Evolutionary conservation across 2,329 filamentous ascomycete species (phyloP), one percentile per base, ranked within the genome.

Genomic region (Kalaharituber pfeilii): DNA sequence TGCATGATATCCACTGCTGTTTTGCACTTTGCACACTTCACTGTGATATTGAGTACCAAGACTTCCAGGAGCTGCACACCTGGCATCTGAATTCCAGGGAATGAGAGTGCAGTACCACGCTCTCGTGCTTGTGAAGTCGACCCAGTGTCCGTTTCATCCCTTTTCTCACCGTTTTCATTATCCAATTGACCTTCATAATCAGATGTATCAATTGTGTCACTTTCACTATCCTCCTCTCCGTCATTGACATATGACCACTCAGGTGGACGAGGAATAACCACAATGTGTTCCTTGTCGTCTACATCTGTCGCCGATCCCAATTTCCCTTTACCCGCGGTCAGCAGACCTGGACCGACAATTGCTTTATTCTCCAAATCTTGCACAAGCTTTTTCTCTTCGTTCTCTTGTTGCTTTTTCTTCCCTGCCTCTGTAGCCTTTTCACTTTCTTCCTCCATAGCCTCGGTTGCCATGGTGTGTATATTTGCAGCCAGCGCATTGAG

Each of bases 21-120:
- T 66, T 82, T 87, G 72, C 86, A 93, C 33, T 86, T 77, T 52
- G 81, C 78, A 66, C 86, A 93, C 66, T 87, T 88, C 58, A 86
- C 72, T 2, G 76, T 82, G 58, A 91, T 71, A 55, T 77, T 80
- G 28, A 91, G 70, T 24, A 76, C 72, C 0, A 75, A 71, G 1
- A 89, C 68, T 61, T 88, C 79, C 7, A 93, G 72, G 1, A 91
- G 69, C 64, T 91, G 85, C 57, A 91, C 81, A 33, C 81, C 78
- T 64, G 86, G 76, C 1, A 93, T 75, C 63, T 89, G 84, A 55
- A 91, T 70, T 25, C 76, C 79, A 0, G 86, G 86, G 62, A 91
- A 86, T 0, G 81, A 86, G 6, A 93, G 72, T 53, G 84, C 78
- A n/a, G 85, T 82, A 24, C 85, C 85, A 52, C 75, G 73, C 63